A percentile compares a stretch with the other conserved stretches of the same genome.
These are phyloP conservation scores for Moesziomyces antarcticus DNA, from an alignment of 1,284 basidiomycete species.

Conservation along the genomic window DNA sequence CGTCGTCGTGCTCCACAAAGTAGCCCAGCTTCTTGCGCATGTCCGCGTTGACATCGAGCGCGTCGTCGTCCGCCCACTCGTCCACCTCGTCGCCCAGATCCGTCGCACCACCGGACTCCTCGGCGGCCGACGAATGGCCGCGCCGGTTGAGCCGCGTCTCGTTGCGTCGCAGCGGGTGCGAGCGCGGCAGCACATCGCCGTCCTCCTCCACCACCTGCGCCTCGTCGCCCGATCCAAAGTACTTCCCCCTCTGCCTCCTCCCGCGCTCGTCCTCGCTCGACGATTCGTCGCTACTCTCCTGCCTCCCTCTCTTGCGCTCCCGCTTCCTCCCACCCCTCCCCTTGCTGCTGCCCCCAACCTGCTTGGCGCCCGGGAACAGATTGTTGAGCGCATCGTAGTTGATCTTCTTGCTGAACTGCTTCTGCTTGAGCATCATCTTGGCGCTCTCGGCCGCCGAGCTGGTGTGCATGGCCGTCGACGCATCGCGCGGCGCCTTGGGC, in stretches of 20 bases:
- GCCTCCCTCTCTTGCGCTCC: slow-evolving; percentile 25
- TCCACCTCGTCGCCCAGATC: slow-evolving; percentile 44
- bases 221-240: slow-evolving; percentile 38
- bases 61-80: slow-evolving; percentile 26
- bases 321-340: slow-evolving; percentile 8
- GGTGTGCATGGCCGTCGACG: slow-evolving; percentile 56
- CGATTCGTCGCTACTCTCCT: slow-evolving; percentile 32
- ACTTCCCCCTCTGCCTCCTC: slow-evolving; percentile 9
- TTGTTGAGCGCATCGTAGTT: slow-evolving; percentile 66
- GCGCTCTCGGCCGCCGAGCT: slow-evolving; percentile 63
- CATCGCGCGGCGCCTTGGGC: slow-evolving; percentile 57
- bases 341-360: slow-evolving; percentile 16
- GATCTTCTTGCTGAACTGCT: slow-evolving; percentile 64
- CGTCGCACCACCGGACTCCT: slow-evolving; percentile 27
- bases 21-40: slow-evolving; percentile 43
- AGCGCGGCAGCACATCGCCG: slow-evolving; percentile 33
- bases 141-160: slow-evolving; percentile 36
- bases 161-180: slow-evolving; percentile 38
- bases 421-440: slow-evolving; percentile 65
- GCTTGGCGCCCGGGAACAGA: slow-evolving; percentile 55
- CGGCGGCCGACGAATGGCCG: slow-evolving; percentile 17
- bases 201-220: slow-evolving; percentile 46
- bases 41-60: slow-evolving; percentile 17
- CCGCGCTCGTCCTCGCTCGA: slow-evolving; percentile 29
- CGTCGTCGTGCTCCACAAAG: slow-evolving; percentile 25